Base-by-base conservation (phyloP, 1,284 basidiomycete species). In the Flammula alnicola region DNA sequence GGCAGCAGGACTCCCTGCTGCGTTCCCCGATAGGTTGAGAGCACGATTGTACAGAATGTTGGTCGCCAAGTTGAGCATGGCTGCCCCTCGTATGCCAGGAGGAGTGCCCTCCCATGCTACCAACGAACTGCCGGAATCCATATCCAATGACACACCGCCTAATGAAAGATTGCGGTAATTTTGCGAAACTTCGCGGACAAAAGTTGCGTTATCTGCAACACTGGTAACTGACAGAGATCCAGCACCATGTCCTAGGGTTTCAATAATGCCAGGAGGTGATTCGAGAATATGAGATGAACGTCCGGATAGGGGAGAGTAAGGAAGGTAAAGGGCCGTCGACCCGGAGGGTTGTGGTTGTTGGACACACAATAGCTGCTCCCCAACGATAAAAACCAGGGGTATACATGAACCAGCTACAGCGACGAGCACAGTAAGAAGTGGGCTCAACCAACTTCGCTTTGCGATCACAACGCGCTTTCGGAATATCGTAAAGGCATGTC, bases 401-500 rank as follows among this genome's bases (percentile, higher is more conserved):
- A 55, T 51, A 17, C 49, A 51, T 72, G 5, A 27, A 9, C 83
- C 88, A 9, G 78, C 76, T 26, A 89, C 73, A 2, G 84, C 86
- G 25, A 89, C 70, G 10, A 83, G 55, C 9, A 90, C 69, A 0
- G 81, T 74, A 5, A 91, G 73, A 2, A 82, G 48, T 0, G 84
- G 84, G 0, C 82, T 75, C 8, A 92, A 65, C 85, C 86, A 92
- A 55, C 82, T 83, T 30, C 85, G 76, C 4, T 82, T 78, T 1
- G 80, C 69, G 44, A 92, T 77, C 20, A 91, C 69, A n/a, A 71
- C 57, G 0, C 90, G 82, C 64, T 93, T 93, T 55, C 82, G 70
- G 67, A 88, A 83, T 54, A 92, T 87, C 0, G 86, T 89, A 40
- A 80, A 63, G 4, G 59, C 61, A 40, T 63, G 61, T 25, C 43